Percentiles rank a stretch among this genome's conserved stretches.
phyloP scores from a whole-genome alignment of 768 basidiomycete genomes.

The Lentinus tigrinus region DNA sequence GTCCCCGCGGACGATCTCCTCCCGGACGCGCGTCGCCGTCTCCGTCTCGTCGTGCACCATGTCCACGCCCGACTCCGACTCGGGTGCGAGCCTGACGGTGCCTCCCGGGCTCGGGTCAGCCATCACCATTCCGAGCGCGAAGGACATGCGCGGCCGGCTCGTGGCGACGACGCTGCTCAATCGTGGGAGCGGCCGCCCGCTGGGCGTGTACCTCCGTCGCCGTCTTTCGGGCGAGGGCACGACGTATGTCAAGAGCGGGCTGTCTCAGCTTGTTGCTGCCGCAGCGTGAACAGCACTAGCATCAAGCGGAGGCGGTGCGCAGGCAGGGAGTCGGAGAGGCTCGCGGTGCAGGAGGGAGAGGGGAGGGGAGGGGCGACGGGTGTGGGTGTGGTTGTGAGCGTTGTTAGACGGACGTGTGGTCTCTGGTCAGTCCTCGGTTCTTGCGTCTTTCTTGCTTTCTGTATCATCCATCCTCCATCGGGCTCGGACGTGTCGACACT shows the following conservation, averaged over 20 bases:
- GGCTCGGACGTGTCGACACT: neutral
- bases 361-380: neutral
- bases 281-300: constrained; percentile 30
- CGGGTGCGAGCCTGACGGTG: neutral
- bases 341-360: neutral
- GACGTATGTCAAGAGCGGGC: constrained; percentile 51
- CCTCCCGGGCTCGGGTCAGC: constrained; percentile 5
- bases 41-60: constrained; percentile 1
- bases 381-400: neutral
- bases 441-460: neutral
- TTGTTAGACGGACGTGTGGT: neutral
- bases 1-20: constrained; percentile 2
- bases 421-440: neutral
- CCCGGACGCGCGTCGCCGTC: constrained; percentile 4
- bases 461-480: neutral
- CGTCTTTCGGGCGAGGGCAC: constrained; percentile 31
- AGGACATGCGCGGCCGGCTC: constrained; percentile 44
- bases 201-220: constrained; percentile 36
- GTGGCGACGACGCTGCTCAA: constrained; percentile 60
- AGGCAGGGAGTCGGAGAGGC: neutral
- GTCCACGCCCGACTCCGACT: neutral
- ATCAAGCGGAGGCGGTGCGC: neutral
- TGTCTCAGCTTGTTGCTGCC: constrained; percentile 50
- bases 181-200: constrained; percentile 54
- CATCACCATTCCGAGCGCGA: constrained; percentile 13